phyloP scores from a whole-genome alignment of 306 rosid species.

The Begonia loranthoides region DNA sequence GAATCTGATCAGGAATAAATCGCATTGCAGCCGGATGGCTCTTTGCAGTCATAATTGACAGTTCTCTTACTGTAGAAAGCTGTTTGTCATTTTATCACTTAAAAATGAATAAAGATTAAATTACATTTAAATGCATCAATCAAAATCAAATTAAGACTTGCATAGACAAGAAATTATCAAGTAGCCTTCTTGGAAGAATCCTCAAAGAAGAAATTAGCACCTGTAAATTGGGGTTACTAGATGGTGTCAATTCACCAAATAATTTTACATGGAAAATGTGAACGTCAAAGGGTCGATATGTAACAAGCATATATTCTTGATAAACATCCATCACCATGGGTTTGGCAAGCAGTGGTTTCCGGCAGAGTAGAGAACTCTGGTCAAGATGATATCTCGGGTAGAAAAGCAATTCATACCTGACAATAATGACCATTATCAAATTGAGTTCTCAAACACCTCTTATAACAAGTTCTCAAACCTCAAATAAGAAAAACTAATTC shows the following conservation, averaged over 20 bases:
- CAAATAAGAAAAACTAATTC: constrained; percentile 3
- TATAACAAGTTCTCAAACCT: constrained; percentile 7
- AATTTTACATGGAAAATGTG: constrained; percentile 71
- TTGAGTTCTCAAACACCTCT: no score
- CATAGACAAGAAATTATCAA: constrained; percentile 4
- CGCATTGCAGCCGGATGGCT: constrained; percentile 99
- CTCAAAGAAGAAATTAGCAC: constrained; percentile 26
- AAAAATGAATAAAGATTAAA: constrained; percentile 45
- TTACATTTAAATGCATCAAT: constrained; percentile 13
- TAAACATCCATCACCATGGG: constrained; percentile 97
- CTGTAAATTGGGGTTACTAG: constrained; percentile 72
- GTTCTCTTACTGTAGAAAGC: constrained; percentile 99
- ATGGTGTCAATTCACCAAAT: constrained; percentile 74
- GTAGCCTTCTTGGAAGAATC: constrained; percentile 2
- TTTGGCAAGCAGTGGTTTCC: constrained; percentile 71
- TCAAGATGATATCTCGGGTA: constrained; percentile 98
- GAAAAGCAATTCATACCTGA: constrained; percentile 86
- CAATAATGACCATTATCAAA: constrained; percentile 7
- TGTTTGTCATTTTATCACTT: constrained; percentile 99
- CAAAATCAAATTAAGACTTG: constrained; percentile 3
- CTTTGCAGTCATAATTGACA: constrained; percentile 96
- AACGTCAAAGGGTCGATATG: constrained; percentile 90
- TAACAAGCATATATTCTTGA: constrained; percentile 77
- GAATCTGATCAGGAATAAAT: constrained; percentile 81
- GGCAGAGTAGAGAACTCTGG: constrained; percentile 89